Conservation (phyloP, 805 yeast species). For the Ogataea nakhonphanomensis region DNA sequence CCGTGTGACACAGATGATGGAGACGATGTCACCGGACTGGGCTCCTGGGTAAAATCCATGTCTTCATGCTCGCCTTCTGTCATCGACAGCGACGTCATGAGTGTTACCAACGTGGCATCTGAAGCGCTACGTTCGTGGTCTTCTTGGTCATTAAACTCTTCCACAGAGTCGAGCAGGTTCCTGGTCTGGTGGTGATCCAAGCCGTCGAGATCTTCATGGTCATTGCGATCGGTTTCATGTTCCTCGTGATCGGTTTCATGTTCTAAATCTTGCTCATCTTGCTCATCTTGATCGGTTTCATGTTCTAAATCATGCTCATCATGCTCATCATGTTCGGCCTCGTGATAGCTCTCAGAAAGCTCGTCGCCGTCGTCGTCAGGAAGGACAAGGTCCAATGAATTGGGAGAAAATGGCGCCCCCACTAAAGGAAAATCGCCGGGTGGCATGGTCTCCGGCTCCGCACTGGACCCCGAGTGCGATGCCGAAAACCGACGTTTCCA, state of each 20-base stretch:
- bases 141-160: slow-evolving; percentile 16
- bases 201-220: slow-evolving; percentile 25
- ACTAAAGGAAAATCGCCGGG: too few relatives aligned
- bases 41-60: slow-evolving; percentile 3
- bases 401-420: too few relatives aligned
- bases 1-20: slow-evolving; percentile 9
- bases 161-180: slow-evolving; percentile 8
- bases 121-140: background rate
- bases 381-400: background rate
- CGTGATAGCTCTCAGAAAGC: slow-evolving; percentile 24
- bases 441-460: too few relatives aligned
- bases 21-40: slow-evolving; percentile 9
- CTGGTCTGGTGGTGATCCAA: slow-evolving; percentile 10
- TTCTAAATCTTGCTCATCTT: slow-evolving; percentile 12
- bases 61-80: slow-evolving; percentile 23
- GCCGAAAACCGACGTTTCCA: slow-evolving; percentile 16
- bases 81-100: background rate
- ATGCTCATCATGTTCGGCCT: slow-evolving; percentile 17
- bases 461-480: background rate
- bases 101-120: background rate
- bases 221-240: slow-evolving; percentile 24
- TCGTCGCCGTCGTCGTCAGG: slow-evolving; percentile 1
- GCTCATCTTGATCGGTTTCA: slow-evolving; percentile 22
- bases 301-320: slow-evolving; percentile 18
- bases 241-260: too few relatives aligned